Evolutionary conservation across 2,329 filamentous ascomycete species (phyloP), one percentile per base, ranked within the genome.

Genomic region (Fusarium caatingaense): DNA sequence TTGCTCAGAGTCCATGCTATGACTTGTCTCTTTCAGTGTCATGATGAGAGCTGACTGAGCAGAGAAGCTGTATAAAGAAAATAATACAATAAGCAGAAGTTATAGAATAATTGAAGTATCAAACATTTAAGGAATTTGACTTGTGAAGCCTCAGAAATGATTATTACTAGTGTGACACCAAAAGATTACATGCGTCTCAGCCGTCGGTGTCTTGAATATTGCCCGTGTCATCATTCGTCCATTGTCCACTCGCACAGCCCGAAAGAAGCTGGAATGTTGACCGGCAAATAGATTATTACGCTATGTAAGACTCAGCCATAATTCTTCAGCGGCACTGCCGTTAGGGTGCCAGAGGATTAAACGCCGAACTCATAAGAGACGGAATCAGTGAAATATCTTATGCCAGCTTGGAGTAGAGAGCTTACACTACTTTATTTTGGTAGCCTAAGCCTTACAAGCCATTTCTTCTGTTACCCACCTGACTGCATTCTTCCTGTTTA

Each of bases 1-100:
- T 50, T 72, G 66, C 50, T 77, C 76, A 2, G 60, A 60, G 47
- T 77, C 75, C 70, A 74, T 75, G 20, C 28, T 53, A 8, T 53
- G 40, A 13, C 66, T 56, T 11, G 59, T 41, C 18, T 56, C 57
- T 9, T 40, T 37, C 16, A 25, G n/a, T 18, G 37, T 44, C 68
- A 71, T 71, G 50, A 18, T 11, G 15, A n/a, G n/a, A 18, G 20
- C 12, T 37, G 25, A 15, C 16, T 16, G 18, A 11, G 9, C 6
- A 12, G 27, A 15, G 20, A 12, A 23, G 20, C 4, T 20, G 20
- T 32, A 37, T 40, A 10, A 41, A 21, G 9, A 7, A 27, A 12
- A 27, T 20, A 23, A 15, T 9, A 21, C 5, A 23, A 4, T 21
- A n/a, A 25, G 21, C 23, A n/a, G 12, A 32, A 13, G 28, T 12